Conservation (phyloP, 805 yeast genomes). For the Teunomyces atbi region DNA sequence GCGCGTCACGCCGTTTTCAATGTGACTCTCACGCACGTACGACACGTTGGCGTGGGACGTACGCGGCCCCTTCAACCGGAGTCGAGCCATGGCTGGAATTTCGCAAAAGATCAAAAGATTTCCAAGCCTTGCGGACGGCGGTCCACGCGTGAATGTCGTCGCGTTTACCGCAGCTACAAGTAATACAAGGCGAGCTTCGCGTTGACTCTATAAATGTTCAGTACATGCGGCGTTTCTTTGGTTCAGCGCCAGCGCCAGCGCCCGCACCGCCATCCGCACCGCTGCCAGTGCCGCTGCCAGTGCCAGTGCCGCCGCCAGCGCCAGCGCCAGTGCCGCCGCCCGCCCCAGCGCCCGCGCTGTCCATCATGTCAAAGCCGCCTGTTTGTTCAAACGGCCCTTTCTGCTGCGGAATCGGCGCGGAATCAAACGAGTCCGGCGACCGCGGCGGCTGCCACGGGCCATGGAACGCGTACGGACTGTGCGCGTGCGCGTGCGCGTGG, state of each 20-base stretch:
- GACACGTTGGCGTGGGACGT: background rate
- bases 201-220: background rate
- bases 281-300: too few species aligned
- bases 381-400: constrained; percentile 1
- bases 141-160: too few species aligned
- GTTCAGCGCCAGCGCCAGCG: background rate
- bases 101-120: too few species aligned
- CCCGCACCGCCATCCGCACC: too few species aligned
- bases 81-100: background rate
- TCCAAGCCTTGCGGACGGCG: too few species aligned
- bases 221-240: constrained; percentile 1
- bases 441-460: background rate
- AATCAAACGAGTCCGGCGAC: background rate
- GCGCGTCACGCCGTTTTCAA: background rate
- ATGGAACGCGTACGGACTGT: background rate
- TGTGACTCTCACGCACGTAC: background rate
- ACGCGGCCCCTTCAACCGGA: constrained; percentile 1
- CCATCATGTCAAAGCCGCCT: constrained; percentile 1
- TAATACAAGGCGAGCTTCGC: too few species aligned
- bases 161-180: too few species aligned
- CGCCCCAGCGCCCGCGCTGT: background rate
- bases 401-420: background rate
- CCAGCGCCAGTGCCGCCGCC: background rate
- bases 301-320: background rate
- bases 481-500: background rate